Base-by-base conservation (phyloP, 306 rosid genomes). In the Medicago lupulina region DNA sequence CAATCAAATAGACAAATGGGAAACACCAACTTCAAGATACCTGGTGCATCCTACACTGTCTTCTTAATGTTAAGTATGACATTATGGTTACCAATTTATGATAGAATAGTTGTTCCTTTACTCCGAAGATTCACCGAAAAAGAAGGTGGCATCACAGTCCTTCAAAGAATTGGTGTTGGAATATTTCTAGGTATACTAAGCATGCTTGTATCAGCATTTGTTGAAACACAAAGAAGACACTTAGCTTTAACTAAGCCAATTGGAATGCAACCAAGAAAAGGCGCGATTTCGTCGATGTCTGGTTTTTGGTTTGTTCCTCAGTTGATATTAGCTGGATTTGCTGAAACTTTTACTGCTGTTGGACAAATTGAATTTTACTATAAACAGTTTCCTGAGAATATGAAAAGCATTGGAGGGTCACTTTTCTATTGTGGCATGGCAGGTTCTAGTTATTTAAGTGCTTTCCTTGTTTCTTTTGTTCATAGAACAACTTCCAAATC, bases 311-410 rank as follows among this genome's bases (percentile, higher is more conserved):
- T 94, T 38, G 36, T 91, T 81, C 98, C 98, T 38, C 97, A 94
- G 78, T 67, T 89, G 46, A 0, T 65, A 5, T 6, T 94, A 6
- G 83, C 90, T 2, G 93, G 98, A 8, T 12, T 94, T 2, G 57
- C 90, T 34, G 94, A 91, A 54, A 76, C 86, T 9, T 91, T 94
- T 38, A 51, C 81, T 0, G n/a, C 88, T 0, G 75, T 94, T 17
- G 97, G 95, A 55, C 93, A 87, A 81, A 73, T 85, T 40, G 98
- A 94, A 15, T 82, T 94, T 15, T 91, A 88, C 87, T 89, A 91
- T 83, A 91, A 91, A 76, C 97, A 90, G 11, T 88, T 94, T 62
- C 98, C 98, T 11, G 94, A 94, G 87, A 91, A 94, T 77, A 91
- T 94, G 98, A 87, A 92, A 81, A 94, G 90, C 83, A 82, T 94